Conservation (phyloP, 192 early-diverging fungal genomes). For the Umbelopsis isabellina region DNA sequence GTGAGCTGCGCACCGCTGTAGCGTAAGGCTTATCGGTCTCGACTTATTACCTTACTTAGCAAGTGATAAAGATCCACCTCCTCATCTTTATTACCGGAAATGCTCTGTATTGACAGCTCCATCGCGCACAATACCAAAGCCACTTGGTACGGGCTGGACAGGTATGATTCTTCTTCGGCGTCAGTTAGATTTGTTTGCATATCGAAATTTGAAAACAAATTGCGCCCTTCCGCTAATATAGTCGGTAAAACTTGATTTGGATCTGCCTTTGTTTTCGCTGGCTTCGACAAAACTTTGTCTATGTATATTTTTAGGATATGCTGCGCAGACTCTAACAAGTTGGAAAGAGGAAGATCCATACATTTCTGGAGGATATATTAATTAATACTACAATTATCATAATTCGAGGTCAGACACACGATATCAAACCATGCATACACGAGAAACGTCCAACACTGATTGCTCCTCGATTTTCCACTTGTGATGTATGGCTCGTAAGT, state of each 20-base stretch:
- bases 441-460: conserved; percentile 34
- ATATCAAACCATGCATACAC: conserved; percentile 25
- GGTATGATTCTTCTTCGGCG: neutral
- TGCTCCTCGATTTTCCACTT: conserved; percentile 43
- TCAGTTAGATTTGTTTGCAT: neutral
- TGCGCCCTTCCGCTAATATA: neutral
- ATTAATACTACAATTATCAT: too few relatives aligned
- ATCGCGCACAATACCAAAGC: conserved; percentile 8
- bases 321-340: neutral
- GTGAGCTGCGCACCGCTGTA: conserved; percentile 1
- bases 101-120: neutral
- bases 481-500: conserved; percentile 41
- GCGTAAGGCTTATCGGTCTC: neutral
- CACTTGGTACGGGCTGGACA: neutral
- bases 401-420: neutral
- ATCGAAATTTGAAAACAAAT: neutral
- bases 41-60: neutral
- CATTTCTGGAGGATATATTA: neutral
- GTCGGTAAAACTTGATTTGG: neutral
- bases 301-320: neutral
- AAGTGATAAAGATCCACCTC: neutral
- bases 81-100: neutral
- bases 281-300: conserved; percentile 14
- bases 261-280: neutral
- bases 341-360: neutral